Percentiles rank a stretch among this genome's conserved stretches.
Evolutionary conservation across 306 rosid genomes (phyloP).

Genomic region (Oemleria cerasiformis): DNA sequence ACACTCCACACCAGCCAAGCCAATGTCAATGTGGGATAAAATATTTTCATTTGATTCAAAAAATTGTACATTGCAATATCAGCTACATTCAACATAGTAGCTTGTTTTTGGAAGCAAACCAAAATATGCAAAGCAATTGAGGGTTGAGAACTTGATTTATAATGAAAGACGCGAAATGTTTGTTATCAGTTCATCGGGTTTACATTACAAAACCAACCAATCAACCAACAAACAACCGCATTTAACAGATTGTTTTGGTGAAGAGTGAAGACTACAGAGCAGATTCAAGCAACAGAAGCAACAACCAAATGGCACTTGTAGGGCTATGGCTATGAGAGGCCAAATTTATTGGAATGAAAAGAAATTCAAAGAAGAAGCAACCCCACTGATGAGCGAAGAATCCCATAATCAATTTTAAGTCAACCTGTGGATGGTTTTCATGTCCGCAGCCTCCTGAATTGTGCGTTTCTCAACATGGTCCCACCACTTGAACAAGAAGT

Average conservation of each 20-base stretch:
- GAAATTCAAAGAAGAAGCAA: not conserved
- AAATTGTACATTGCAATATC: no score
- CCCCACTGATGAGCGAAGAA: not conserved
- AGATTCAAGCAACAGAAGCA: not conserved
- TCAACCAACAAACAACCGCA: not conserved
- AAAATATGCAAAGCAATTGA: not conserved
- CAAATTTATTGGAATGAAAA: conserved; percentile 34
- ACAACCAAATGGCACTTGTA: conserved; percentile 12
- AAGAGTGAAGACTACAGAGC: not conserved
- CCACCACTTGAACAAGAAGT: conserved; percentile 98
- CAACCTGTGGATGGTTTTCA: conserved; percentile 89
- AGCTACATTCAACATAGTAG: no score
- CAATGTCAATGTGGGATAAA: no score
- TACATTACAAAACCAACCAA: conserved; percentile 5
- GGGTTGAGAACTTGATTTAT: not conserved
- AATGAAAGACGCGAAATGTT: not conserved
- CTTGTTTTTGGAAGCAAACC: not conserved
- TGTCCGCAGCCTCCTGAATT: conserved; percentile 67
- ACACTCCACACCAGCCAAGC: no score
- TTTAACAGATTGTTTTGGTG: not conserved
- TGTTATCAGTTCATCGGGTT: conserved; percentile 1
- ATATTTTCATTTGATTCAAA: no score
- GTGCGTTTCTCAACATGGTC: conserved; percentile 77
- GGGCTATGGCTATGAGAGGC: not conserved
- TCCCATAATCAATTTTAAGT: conserved; percentile 24